Evolutionary conservation across 2,329 filamentous ascomycete genomes (phyloP).

Genomic region (Ceratocystis lukuohia): DNA sequence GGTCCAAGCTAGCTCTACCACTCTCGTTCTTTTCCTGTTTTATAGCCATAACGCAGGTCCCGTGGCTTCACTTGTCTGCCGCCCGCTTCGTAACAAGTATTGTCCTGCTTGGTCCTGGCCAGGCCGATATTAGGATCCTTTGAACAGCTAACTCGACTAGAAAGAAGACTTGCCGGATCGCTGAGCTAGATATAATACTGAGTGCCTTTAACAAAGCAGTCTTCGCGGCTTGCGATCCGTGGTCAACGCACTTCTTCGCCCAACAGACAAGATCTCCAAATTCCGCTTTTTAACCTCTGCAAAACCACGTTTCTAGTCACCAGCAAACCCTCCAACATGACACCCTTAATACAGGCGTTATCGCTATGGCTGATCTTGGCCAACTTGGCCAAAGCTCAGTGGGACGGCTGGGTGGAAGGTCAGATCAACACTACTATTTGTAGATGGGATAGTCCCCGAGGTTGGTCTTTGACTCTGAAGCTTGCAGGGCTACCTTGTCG

Average conservation of each 20-base stretch:
- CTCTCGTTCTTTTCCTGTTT: not conserved
- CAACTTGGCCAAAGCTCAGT: conserved; percentile 30
- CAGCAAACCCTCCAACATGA: not conserved
- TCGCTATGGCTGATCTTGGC: conserved; percentile 22
- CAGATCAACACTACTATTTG: conserved; percentile 49
- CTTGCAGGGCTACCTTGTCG: conserved; percentile 2
- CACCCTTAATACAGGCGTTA: not conserved
- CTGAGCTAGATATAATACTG: no score
- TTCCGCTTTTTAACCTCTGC: not conserved
- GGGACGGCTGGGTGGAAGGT: conserved; percentile 34
- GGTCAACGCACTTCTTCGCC: no score
- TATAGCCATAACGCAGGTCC: no score
- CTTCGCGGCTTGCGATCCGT: no score
- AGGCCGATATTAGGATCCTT: no score
- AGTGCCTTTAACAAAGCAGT: no score
- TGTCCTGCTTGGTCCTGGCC: no score
- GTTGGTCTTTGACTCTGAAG: conserved; percentile 23
- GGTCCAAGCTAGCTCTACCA: not conserved
- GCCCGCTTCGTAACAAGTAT: no score
- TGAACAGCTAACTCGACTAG: no score
- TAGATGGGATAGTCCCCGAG: conserved; percentile 38
- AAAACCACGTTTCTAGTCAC: not conserved
- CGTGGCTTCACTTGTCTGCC: not conserved
- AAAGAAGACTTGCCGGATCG: no score
- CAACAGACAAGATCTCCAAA: not conserved